Percentiles rank a stretch among this genome's conserved stretches.
Evolutionary conservation across 2,329 filamentous ascomycete species (phyloP).

Genomic region (Chrysoporthe puriensis): DNA sequence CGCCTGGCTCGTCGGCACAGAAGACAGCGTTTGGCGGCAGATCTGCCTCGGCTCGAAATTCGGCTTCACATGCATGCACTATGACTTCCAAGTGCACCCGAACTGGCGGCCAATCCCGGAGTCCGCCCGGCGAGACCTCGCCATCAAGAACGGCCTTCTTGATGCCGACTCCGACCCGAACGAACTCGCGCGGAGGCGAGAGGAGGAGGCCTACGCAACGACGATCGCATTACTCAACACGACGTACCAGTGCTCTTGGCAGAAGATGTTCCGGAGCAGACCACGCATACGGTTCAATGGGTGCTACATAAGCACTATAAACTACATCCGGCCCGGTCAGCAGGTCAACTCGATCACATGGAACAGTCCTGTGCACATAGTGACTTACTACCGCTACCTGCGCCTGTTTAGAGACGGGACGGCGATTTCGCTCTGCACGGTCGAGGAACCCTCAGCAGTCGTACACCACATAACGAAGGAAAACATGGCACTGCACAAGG

Average conservation of each 20-base stretch:
- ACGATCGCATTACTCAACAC: constrained; percentile 48
- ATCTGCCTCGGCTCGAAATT: constrained; percentile 71
- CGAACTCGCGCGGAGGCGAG: constrained; percentile 41
- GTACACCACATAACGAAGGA: constrained; percentile 81
- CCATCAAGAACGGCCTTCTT: not conserved
- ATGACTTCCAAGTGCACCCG: constrained; percentile 69
- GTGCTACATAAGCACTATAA: constrained; percentile 94
- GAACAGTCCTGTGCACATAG: constrained; percentile 84
- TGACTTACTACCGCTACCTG: constrained; percentile 97
- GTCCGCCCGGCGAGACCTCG: constrained; percentile 14
- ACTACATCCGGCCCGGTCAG: constrained; percentile 86
- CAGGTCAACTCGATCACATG: constrained; percentile 74
- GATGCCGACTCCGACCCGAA: constrained; percentile 35
- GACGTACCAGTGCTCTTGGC: constrained; percentile 58
- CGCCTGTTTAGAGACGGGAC: constrained; percentile 93
- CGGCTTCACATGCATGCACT: constrained; percentile 84
- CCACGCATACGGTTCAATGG: constrained; percentile 93
- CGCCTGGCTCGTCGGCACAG: constrained; percentile 81
- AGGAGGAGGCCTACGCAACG: constrained; percentile 39
- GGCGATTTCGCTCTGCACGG: constrained; percentile 78
- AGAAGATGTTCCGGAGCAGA: constrained; percentile 75
- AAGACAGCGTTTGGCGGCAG: constrained; percentile 84
- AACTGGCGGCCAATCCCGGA: constrained; percentile 53
- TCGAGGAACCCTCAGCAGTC: constrained; percentile 80
- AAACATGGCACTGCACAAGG: constrained; percentile 57